A percentile compares a stretch with the other conserved stretches of the same genome.
phyloP scores from a whole-genome alignment of 2,329 filamentous ascomycete genomes.

The Tolypocladium tundrense region DNA sequence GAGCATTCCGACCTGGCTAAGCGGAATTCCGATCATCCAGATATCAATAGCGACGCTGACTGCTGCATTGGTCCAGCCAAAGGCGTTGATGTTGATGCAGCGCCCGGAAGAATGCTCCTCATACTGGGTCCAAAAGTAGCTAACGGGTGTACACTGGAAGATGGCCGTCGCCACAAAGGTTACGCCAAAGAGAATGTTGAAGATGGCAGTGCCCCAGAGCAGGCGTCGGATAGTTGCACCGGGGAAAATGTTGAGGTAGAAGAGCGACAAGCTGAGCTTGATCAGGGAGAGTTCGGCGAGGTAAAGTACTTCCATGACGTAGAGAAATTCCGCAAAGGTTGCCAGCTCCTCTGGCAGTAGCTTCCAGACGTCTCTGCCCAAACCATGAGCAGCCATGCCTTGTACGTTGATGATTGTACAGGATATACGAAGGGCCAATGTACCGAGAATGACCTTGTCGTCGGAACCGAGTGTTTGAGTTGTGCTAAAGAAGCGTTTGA shows the following conservation, averaged over 20 bases:
- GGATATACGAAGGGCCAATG: conserved; percentile 16
- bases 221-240: conserved; percentile 20
- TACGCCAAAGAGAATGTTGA: neutral
- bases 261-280: conserved; percentile 36
- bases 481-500: conserved; percentile 20
- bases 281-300: conserved; percentile 29
- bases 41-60: conserved; percentile 37
- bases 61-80: conserved; percentile 35
- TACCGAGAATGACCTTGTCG: conserved; percentile 22
- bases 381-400: conserved; percentile 21
- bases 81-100: conserved; percentile 34
- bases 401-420: conserved; percentile 18
- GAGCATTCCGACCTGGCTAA: conserved; percentile 26
- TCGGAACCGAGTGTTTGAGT: conserved; percentile 21
- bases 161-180: conserved; percentile 9
- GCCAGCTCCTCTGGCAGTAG: conserved; percentile 26
- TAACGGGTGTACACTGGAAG: conserved; percentile 30
- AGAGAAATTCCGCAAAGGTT: conserved; percentile 27
- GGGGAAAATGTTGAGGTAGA: conserved; percentile 41
- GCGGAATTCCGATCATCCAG: conserved; percentile 34
- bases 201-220: conserved; percentile 19
- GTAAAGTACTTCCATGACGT: conserved; percentile 27
- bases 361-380: conserved; percentile 36
- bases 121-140: conserved; percentile 37
- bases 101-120: conserved; percentile 24